Evolutionary conservation across 2,329 filamentous ascomycete genomes (phyloP), one percentile per base, ranked within the genome.

Genomic region (Beauveria varroae): DNA sequence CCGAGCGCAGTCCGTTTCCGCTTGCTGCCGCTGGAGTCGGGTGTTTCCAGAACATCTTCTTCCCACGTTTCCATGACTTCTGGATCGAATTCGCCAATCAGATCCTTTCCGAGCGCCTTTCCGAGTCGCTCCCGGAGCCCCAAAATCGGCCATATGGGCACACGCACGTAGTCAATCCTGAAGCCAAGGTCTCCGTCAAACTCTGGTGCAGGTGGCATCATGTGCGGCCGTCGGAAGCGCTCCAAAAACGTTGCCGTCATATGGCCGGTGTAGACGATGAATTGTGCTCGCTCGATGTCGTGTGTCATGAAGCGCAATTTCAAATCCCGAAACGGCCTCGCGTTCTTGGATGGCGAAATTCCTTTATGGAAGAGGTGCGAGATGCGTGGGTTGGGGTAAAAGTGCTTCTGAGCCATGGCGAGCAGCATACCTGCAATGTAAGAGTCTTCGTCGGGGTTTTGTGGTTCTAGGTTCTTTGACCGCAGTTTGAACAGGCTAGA

Each of bases 341-440:
- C 5, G 58, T 64, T 3, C 63, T 50, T 0, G 68, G 69, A 59
- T 69, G 70, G 26, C 67, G 68, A 3, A 70, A 69, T 14, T 10
- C 70, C 68, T 57, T 66, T 67, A 28, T 67, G 65, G 10, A 63
- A 62, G 1, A 65, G 64, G 16, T 64, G 49, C 20, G 63, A 37
- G 18, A 68, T 7, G 5, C n/a, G 49, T 4, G 70, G 20, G 47
- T 40, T 10, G 64, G 65, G 22, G 66, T 85, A 84, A 61, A 81
- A 82, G 52, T 81, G 76, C 9, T 76, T 74, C 65, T 86, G 83
- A 8, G 83, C 83, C 79, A 86, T 81, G 52, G 80, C 79, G 14
- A 86, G 65, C 61, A 85, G 79, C 49, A 79, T 75, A 22, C 77
- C 81, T 5, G 82, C 72, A 41, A 84, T 73, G 61, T 82, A 79